These are phyloP conservation scores for Avena eriantha DNA, from an alignment of 176 grass and related monocot species.

Conservation along the genomic window DNA sequence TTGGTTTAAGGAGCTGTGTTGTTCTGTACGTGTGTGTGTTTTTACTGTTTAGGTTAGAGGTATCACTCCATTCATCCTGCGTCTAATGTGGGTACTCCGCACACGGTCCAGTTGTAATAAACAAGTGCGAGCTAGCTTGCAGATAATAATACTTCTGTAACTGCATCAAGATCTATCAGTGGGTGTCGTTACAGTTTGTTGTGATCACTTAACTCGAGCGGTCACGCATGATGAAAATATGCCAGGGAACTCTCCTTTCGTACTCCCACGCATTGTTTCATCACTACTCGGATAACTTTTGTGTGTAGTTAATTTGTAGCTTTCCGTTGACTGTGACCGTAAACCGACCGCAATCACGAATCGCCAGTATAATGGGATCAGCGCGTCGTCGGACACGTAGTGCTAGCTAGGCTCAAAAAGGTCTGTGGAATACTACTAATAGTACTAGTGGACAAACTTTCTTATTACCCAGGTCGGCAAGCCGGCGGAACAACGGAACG, in stretches of 20 bases:
- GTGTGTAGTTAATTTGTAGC: background rate
- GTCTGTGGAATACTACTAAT: background rate
- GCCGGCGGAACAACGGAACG: background rate
- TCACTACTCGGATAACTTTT: too few species aligned
- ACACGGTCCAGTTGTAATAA: constrained; percentile 36
- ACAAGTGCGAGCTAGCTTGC: background rate
- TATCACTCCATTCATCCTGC: too few species aligned
- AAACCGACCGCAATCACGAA: background rate
- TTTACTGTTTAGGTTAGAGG: too few species aligned
- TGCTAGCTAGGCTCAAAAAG: background rate
- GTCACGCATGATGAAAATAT: background rate
- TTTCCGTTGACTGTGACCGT: background rate
- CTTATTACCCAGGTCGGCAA: background rate
- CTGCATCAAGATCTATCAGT: background rate
- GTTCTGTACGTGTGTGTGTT: background rate
- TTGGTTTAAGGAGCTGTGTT: background rate
- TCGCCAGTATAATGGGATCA: background rate
- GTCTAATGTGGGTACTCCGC: background rate
- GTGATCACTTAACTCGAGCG: background rate
- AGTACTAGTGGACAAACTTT: background rate
- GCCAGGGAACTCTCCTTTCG: background rate
- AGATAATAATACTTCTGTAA: background rate
- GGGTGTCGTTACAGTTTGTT: background rate
- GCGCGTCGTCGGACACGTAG: background rate
- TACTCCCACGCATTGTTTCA: background rate